Evolutionary conservation across 495 filamentous ascomycete genomes (phyloP), one percentile per base, ranked within the genome.

Genomic region (Trichoderma asperelloides): DNA sequence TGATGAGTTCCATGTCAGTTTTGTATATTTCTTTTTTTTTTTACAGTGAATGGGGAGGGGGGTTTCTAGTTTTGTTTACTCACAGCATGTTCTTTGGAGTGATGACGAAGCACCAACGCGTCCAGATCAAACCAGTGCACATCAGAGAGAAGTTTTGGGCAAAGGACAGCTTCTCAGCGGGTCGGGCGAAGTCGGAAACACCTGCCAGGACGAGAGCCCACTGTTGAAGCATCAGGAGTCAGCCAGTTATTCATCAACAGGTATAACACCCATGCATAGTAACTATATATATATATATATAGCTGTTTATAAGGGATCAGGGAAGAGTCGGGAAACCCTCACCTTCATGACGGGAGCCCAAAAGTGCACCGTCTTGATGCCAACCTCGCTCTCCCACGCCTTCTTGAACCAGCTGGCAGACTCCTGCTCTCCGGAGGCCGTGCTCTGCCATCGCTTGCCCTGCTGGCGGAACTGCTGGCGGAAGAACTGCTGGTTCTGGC

Each of bases 311-410:
- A 12, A 45, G 13, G 30, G 4, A 12, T 1, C 60, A 13, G 2
- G 27, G 9, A 2, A 30, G 4, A 21, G 27, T 23, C 9, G 2
- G 9, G 2, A 60, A 16, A 18, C 1, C 27, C 77, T 71, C 84
- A 91, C 89, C 89, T 97, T 98, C 91, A 97, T 96, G 41, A 98
- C 87, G 39, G 94, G 94, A 28, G 94, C 95, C 86, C 95, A 98
- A 81, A 98, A 98, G 78, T 98, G 95, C 74, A 98, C 93, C 66
- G 95, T 98, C 87, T 96, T 96, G 41, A 96, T 74, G 33, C 93
- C 93, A 66, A 96, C 79, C 21, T 90, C 89, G 78, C 91, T 92
- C 77, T 92, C 89, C 90, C 90, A 96, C 77, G 94, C 81, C 75
- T 85, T 86, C 81, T 86, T 84, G 75, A 90, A 81, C 72, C 79